Base-by-base conservation (phyloP, 2,329 filamentous ascomycete species). In the Dendrostoma leiphaemia region DNA sequence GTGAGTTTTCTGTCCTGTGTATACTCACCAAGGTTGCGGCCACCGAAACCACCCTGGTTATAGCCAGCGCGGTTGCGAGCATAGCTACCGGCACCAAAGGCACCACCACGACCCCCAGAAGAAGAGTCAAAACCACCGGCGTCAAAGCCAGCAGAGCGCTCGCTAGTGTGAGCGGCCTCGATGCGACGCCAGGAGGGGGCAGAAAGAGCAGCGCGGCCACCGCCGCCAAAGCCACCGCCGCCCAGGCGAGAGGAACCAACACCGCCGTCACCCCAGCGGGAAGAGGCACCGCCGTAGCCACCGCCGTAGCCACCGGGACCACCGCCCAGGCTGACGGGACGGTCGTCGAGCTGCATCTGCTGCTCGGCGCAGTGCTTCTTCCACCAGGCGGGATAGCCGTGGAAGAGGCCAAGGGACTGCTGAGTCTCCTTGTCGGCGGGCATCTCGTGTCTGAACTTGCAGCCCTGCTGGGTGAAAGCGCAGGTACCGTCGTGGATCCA, bases 381-480 rank as follows among this genome's bases (percentile, higher is more conserved):
- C 75, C 77, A 86, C 83, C 83, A 86, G 15, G 69, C 65, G 0
- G 83, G 83, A n/a, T 81, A 70, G 0, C 83, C 83, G 57, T 85
- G 79, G 60, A 83, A 84, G 1, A 96, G 80, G 0, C 92, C 92
- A 3, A 96, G 77, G 6, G 79, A 76, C 40, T 81, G 73, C 62
- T 95, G 82, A 1, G 84, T 89, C 0, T 76, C 73, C 48, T 77
- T 76, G 60, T 91, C 84, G 24, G 74, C 70, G 0, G 92, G 92
- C 88, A 96, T 96, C 67, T 94, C 89, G 68, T 96, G 92, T 73
- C 91, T 93, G 76, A 85, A 96, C 60, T 86, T 84, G 74, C 92
- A 96, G 0, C 92, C 91, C 65, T 92, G 86, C 67, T 95, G 90
- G 3, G 82, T 85, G 68, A 90, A 97, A 58, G 88, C 88, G 67